These are phyloP conservation scores for Leccinellum albellum DNA, from an alignment of 768 basidiomycete genomes.

Conservation along the genomic window DNA sequence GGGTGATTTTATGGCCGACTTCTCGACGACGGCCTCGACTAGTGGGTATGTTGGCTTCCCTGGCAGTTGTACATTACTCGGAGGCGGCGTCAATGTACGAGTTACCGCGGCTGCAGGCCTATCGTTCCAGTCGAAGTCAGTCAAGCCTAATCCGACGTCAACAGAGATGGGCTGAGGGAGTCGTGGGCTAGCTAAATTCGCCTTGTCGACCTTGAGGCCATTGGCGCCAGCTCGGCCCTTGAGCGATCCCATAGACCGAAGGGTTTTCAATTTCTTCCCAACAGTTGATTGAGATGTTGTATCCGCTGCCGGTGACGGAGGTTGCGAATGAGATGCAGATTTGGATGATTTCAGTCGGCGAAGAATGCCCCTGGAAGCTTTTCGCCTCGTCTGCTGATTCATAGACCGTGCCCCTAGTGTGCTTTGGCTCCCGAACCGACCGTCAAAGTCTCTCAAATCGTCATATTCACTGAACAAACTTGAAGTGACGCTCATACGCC, in stretches of 20 bases:
- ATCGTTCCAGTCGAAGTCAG: constrained; percentile 51
- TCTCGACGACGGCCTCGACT: constrained; percentile 31
- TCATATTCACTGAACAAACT: constrained; percentile 83
- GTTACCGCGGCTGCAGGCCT: constrained; percentile 14
- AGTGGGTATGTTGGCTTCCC: constrained; percentile 13
- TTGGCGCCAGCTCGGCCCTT: constrained; percentile 44
- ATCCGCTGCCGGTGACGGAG: constrained; percentile 43
- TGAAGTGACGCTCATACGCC: constrained; percentile 70
- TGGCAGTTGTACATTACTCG: constrained; percentile 12
- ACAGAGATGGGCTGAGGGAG: constrained; percentile 52
- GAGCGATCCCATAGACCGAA: constrained; percentile 80
- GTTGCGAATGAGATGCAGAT: constrained; percentile 41
- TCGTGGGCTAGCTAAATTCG: constrained; percentile 46
- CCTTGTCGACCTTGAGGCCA: constrained; percentile 31
- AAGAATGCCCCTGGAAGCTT: constrained; percentile 66
- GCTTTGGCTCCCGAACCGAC: constrained; percentile 78
- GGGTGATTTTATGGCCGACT: constrained; percentile 32
- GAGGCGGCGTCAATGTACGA: constrained; percentile 19
- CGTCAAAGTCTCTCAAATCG: constrained; percentile 82
- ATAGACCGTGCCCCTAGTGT: constrained; percentile 53
- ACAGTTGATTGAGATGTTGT: constrained; percentile 28
- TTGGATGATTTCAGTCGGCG: constrained; percentile 50
- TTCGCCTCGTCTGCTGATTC: constrained; percentile 44
- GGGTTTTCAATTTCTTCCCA: constrained; percentile 60
- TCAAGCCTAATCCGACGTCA: constrained; percentile 54